phyloP scores from a whole-genome alignment of 2,329 filamentous ascomycete genomes.

The Didymella exigua region DNA sequence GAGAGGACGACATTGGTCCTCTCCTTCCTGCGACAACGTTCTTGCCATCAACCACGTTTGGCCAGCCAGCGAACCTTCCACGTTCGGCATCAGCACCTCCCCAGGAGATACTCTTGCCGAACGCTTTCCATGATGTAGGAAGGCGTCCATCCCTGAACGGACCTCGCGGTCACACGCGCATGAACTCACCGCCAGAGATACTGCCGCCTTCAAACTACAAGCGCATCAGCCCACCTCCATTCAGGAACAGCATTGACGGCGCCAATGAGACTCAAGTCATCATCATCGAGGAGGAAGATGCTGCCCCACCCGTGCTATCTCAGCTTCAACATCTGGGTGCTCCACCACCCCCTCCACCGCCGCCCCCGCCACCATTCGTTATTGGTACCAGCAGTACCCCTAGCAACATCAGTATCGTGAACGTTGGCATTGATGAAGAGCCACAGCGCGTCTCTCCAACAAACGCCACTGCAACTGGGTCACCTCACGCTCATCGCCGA shows the following conservation, averaged over 20 bases:
- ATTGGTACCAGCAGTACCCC: conserved; percentile 22
- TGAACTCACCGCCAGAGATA: conserved; percentile 52
- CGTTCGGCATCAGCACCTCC: conserved; percentile 57
- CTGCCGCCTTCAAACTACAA: conserved; percentile 44
- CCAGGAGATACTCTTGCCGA: conserved; percentile 46
- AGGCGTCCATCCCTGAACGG: conserved; percentile 48
- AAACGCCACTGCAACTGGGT: conserved; percentile 39
- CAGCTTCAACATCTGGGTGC: conserved; percentile 66
- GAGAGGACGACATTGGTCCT: conserved; percentile 54
- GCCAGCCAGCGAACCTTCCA: conserved; percentile 45
- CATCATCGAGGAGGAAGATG: conserved; percentile 51
- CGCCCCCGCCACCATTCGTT: conserved; percentile 31
- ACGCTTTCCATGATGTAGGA: conserved; percentile 28
- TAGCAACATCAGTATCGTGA: conserved; percentile 49
- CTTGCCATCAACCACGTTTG: conserved; percentile 54
- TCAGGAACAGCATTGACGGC: conserved; percentile 61
- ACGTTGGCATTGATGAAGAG: conserved; percentile 54
- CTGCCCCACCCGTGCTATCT: conserved; percentile 59
- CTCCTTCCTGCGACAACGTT: conserved; percentile 56
- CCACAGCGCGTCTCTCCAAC: conserved; percentile 30
- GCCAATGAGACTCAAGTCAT: conserved; percentile 53
- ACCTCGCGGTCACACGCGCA: conserved; percentile 47
- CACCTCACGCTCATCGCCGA: conserved; percentile 56
- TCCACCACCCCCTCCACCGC: conserved; percentile 58
- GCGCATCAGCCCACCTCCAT: conserved; percentile 47